Evolutionary conservation across 2,329 filamentous ascomycete species (phyloP).

Genomic region (Endoconidiophora polonica): DNA sequence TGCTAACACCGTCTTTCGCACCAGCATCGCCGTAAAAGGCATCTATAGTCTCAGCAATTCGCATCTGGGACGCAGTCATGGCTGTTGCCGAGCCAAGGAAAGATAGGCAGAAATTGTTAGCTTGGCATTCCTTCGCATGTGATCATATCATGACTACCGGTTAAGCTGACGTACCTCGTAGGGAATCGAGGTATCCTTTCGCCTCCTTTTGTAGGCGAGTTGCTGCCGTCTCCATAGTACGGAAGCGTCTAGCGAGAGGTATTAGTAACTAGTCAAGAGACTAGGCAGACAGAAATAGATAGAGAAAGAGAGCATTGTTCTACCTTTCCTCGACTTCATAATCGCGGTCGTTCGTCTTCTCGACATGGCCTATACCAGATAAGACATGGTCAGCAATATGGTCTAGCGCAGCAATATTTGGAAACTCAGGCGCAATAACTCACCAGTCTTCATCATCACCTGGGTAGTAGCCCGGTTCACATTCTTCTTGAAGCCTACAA

Average conservation of each 20-base stretch:
- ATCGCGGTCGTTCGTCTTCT: conserved; percentile 95
- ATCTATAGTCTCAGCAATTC: conserved; percentile 97
- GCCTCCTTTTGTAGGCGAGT: conserved; percentile 90
- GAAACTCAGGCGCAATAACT: conserved; percentile 15
- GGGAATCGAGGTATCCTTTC: conserved; percentile 90
- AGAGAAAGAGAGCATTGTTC: background rate
- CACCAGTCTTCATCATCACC: conserved; percentile 99
- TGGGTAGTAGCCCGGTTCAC: conserved; percentile 97
- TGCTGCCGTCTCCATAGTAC: conserved; percentile 91
- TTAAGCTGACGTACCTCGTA: conserved; percentile 46
- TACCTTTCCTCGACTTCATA: conserved; percentile 95
- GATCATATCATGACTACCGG: background rate
- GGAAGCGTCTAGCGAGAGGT: conserved; percentile 55
- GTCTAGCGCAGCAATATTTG: background rate
- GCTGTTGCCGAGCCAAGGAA: conserved; percentile 32
- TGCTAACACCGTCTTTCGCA: conserved; percentile 82
- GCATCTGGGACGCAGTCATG: conserved; percentile 99
- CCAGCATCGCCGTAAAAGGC: conserved; percentile 97
- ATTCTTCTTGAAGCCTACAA: conserved; percentile 51
- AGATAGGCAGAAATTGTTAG: background rate
- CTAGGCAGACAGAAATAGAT: background rate
- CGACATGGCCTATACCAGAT: conserved; percentile 57
- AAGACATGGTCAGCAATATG: conserved; percentile 9
- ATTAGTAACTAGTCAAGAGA: background rate
- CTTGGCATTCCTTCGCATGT: background rate